A percentile compares a stretch with the other conserved stretches of the same genome.
Conservation (phyloP, 1,284 basidiomycete genomes). For the Puccinia hordei region DNA sequence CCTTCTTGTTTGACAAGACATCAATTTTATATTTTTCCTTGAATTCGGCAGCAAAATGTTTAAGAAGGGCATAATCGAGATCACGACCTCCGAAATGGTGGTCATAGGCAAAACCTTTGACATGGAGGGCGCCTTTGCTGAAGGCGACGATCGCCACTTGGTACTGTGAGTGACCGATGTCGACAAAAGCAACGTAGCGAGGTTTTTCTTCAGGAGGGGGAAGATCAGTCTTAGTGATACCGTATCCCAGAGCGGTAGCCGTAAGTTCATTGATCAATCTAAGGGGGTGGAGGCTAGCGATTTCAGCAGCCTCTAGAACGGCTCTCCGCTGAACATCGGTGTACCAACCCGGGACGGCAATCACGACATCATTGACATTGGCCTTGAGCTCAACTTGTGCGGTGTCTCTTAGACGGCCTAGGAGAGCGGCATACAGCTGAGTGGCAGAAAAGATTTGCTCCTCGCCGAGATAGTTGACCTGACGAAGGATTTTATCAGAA, state of each 20-base stretch:
- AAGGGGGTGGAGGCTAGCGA: slow-evolving; percentile 82
- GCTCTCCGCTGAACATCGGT: slow-evolving; percentile 87
- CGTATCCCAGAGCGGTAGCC: slow-evolving; percentile 87
- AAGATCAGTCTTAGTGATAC: slow-evolving; percentile 92
- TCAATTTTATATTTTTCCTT: slow-evolving; percentile 93
- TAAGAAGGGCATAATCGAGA: slow-evolving; percentile 82
- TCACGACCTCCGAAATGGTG: slow-evolving; percentile 88
- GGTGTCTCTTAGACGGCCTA: slow-evolving; percentile 83
- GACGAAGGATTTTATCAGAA: slow-evolving; percentile 21
- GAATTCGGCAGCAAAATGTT: slow-evolving; percentile 86
- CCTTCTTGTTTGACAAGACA: slow-evolving; percentile 83
- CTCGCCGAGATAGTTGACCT: slow-evolving; percentile 87
- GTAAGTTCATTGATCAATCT: slow-evolving; percentile 93
- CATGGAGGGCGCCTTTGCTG: slow-evolving; percentile 82
- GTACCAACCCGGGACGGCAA: slow-evolving; percentile 92
- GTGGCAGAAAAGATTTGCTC: slow-evolving; percentile 74
- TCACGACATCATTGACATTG: slow-evolving; percentile 82
- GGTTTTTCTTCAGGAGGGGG: slow-evolving; percentile 75
- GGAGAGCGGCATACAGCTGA: slow-evolving; percentile 81
- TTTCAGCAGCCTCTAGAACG: slow-evolving; percentile 79
- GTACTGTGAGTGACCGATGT: slow-evolving; percentile 85
- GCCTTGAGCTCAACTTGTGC: slow-evolving; percentile 79
- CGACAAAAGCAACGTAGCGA: slow-evolving; percentile 83
- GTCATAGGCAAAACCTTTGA: slow-evolving; percentile 84
- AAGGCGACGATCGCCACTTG: slow-evolving; percentile 83